Conservation (phyloP, 2,329 filamentous ascomycete species). For the Canariomyces notabilis region DNA sequence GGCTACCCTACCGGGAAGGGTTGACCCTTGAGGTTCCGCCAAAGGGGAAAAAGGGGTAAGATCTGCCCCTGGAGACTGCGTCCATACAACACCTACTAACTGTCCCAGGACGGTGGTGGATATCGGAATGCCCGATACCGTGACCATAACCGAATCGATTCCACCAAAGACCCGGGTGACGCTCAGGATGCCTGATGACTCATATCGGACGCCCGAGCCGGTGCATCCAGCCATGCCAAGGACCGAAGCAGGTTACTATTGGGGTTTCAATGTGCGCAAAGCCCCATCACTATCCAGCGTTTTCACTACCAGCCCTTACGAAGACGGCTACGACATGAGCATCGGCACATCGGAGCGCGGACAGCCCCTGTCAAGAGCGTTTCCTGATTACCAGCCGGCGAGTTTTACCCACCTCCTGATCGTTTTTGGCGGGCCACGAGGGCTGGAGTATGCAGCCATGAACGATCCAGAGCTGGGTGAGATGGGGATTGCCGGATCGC, state of each 20-base stretch:
- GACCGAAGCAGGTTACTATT: constrained; percentile 76
- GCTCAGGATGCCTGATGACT: constrained; percentile 54
- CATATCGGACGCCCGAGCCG: constrained; percentile 47
- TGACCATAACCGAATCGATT: constrained; percentile 55
- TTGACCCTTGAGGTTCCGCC: constrained; percentile 52
- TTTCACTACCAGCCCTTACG: constrained; percentile 70
- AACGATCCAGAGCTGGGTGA: constrained; percentile 51
- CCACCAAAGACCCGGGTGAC: constrained; percentile 70
- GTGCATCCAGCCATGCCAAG: constrained; percentile 66
- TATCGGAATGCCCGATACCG: constrained; percentile 50
- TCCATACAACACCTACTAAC: constrained; percentile 6
- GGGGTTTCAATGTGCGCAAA: constrained; percentile 71
- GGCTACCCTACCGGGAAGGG: constrained; percentile 75
- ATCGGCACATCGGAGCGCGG: constrained; percentile 82
- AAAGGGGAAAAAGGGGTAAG: constrained; percentile 34
- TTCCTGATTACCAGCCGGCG: constrained; percentile 39
- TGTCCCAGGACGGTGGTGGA: constrained; percentile 51
- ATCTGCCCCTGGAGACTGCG: constrained; percentile 19
- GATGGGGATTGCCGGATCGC: constrained; percentile 59
- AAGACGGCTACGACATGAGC: constrained; percentile 75
- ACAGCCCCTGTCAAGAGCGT: constrained; percentile 42
- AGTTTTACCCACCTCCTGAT: constrained; percentile 68
- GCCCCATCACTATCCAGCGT: constrained; percentile 63
- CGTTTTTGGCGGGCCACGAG: constrained; percentile 75
- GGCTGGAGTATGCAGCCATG: constrained; percentile 69